Evolutionary conservation across 441 rosid species (phyloP), one percentile per base, ranked within the genome.

Genomic region (Biscutella laevigata): DNA sequence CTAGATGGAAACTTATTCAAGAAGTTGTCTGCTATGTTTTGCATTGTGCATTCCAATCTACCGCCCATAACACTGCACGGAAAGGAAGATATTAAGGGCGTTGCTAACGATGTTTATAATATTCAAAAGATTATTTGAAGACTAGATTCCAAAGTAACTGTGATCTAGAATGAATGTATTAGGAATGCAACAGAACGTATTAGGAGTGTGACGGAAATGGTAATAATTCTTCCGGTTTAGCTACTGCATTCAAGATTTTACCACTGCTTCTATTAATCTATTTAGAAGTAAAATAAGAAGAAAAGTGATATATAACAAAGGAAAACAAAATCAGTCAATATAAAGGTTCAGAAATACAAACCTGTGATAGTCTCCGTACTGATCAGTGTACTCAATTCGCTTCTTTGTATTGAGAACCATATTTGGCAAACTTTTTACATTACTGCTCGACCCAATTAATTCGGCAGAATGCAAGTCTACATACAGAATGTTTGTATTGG

Each of bases 31-130:
- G 95, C 98, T 74, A 90, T 80, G 74, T 90, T 90, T 72, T 90
- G 96, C 98, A 90, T 87, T 4, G 96, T 87, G 78, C 96, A 90
- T 71, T 90, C 98, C 67, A 90, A 77, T 72, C 96, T 82, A 43
- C 96, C 96, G 64, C 98, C 98, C 53, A 68, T 53, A 52, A 87
- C 80, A 61, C 96, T 90, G 68, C 65, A 34, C 20, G 7, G 11
- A 67, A 63, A 33, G 24, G 17, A 61, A 66, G 46, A 43, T 11
- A 37, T 13, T 45, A 44, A 44, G 35, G 44, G 13, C 43, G n/a
- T 54, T 43, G 26, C 17, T 47, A 48, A 44, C 7, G 8, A 44
- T 32, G 51, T n/a, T n/a, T n/a, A 4, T 37, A 28, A 8, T 24
- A 5, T 17, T 51, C 10, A 14, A 5, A 44, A 28, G n/a, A 21